Percentiles rank a stretch among this genome's conserved stretches.
Conservation (phyloP, 73 alveolate genomes). For the Paramecium primaurelia region DNA sequence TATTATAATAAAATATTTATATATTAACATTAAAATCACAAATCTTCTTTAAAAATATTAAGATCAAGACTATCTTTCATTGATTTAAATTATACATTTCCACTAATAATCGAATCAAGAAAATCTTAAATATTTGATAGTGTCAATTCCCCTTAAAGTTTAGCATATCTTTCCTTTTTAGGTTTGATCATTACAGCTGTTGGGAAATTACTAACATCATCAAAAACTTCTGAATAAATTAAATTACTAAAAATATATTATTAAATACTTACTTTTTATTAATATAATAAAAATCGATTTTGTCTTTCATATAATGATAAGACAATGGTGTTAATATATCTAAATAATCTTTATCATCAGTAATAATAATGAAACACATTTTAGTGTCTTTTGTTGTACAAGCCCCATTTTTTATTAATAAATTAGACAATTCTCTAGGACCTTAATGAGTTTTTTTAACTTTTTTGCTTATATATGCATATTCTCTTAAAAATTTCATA, state of each 20-base stretch:
- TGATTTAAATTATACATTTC: not conserved
- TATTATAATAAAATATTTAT: not conserved
- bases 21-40: slow-evolving; percentile 1
- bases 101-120: slow-evolving; percentile 19
- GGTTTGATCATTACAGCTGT: slow-evolving; percentile 18
- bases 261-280: not conserved
- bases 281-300: not conserved
- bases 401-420: slow-evolving; percentile 53
- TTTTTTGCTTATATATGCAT: slow-evolving; percentile 70
- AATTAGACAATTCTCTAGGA: slow-evolving; percentile 61
- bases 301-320: not conserved
- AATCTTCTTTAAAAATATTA: not conserved
- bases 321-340: not conserved
- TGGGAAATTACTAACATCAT: slow-evolving; percentile 15
- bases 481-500: slow-evolving; percentile 90
- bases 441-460: slow-evolving; percentile 19
- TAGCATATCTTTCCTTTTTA: slow-evolving; percentile 40
- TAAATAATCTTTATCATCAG: slow-evolving; percentile 42
- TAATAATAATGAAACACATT: slow-evolving; percentile 72
- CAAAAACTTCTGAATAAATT: slow-evolving; percentile 24
- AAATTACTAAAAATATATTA: not conserved
- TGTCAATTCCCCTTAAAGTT: not conserved
- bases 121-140: not conserved
- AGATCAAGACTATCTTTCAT: slow-evolving; percentile 14
- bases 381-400: slow-evolving; percentile 71